These are phyloP conservation scores for Antarctomyces pellizariae DNA, from an alignment of 495 filamentous ascomycete species.

Conservation along the genomic window DNA sequence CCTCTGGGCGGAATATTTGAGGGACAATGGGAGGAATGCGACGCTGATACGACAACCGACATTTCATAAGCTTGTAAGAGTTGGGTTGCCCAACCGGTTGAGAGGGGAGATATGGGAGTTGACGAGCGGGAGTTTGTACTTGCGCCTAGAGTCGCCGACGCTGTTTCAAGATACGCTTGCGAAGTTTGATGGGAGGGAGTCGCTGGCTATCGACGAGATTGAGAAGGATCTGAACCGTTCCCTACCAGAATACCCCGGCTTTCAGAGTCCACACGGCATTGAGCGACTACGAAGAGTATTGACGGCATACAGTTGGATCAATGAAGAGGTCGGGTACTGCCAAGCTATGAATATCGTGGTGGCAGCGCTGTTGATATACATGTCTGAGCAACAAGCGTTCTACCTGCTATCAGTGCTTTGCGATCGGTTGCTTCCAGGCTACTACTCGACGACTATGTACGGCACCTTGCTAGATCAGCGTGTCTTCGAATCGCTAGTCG, in stretches of 20 bases:
- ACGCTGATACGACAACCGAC: constrained; percentile 87
- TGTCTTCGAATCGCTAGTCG: constrained; percentile 89
- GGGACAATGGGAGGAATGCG: constrained; percentile 85
- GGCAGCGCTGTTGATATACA: constrained; percentile 87
- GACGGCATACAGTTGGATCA: constrained; percentile 90
- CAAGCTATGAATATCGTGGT: constrained; percentile 99
- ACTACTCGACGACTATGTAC: constrained; percentile 98
- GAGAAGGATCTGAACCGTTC: constrained; percentile 95
- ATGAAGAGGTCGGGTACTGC: constrained; percentile 88
- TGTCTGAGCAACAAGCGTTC: constrained; percentile 92
- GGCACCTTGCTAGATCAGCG: constrained; percentile 89
- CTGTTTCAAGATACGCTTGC: constrained; percentile 62
- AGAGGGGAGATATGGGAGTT: constrained; percentile 93
- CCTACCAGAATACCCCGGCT: constrained; percentile 89
- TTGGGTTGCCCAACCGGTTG: constrained; percentile 81
- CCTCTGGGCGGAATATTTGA: constrained; percentile 84
- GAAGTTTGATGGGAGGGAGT: constrained; percentile 61
- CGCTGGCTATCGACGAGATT: constrained; percentile 92
- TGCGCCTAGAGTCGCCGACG: constrained; percentile 65
- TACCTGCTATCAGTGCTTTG: constrained; percentile 82
- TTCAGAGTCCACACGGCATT: constrained; percentile 91
- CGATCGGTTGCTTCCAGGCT: constrained; percentile 79
- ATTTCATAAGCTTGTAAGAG: constrained; percentile 89
- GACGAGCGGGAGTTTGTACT: constrained; percentile 69
- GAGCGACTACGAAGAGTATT: constrained; percentile 70